Evolutionary conservation across 2,329 filamentous ascomycete species (phyloP).

Genomic region (Beauveria asiatica): DNA sequence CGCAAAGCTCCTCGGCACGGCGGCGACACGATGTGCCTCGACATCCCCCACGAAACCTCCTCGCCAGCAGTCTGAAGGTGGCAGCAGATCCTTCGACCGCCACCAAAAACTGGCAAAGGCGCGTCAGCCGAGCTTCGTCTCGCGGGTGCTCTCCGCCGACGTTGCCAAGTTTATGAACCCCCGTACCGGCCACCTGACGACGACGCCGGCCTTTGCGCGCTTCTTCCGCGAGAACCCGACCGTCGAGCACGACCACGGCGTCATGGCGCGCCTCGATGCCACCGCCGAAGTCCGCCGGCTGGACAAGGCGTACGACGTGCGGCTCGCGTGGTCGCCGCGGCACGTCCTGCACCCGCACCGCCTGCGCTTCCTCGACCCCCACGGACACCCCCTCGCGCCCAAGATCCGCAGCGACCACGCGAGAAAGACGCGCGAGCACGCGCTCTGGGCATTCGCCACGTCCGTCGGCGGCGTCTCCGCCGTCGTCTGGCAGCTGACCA

Average conservation of each 20-base stretch:
- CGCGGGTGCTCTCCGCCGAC: constrained; percentile 3
- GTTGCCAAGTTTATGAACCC: neutral
- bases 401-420: constrained; percentile 20
- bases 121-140: neutral
- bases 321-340: constrained; percentile 18
- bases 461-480: constrained; percentile 6
- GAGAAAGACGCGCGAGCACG: constrained; percentile 18
- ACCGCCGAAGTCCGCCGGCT: constrained; percentile 11
- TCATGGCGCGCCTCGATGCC: neutral
- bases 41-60: neutral
- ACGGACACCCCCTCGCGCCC: constrained; percentile 24
- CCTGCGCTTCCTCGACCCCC: constrained; percentile 23
- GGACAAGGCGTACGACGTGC: constrained; percentile 16
- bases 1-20: neutral
- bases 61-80: neutral
- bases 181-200: constrained; percentile 1
- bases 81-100: neutral
- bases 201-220: constrained; percentile 15
- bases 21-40: neutral
- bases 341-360: constrained; percentile 27
- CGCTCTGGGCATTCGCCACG: constrained; percentile 26
- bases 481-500: constrained; percentile 20
- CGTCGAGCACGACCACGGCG: constrained; percentile 10
- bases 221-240: constrained; percentile 9
- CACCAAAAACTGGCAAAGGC: neutral